phyloP scores from a whole-genome alignment of 2,329 filamentous ascomycete species.

The Phaeosphaeriaceae sp. region DNA sequence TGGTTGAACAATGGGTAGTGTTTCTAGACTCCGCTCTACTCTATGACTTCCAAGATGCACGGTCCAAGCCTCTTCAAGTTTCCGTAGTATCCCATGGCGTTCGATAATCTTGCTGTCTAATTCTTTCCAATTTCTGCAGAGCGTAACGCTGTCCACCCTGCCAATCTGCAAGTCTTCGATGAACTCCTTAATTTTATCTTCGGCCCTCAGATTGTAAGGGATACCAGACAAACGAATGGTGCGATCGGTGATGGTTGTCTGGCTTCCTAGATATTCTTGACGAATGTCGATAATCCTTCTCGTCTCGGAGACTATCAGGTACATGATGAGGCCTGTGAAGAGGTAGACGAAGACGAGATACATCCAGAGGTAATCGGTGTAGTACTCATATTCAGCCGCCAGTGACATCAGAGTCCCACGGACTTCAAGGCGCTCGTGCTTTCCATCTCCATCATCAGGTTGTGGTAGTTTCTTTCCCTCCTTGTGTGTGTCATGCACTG shows the following conservation, averaged over 20 bases:
- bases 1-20: constrained; percentile 59
- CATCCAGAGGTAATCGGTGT: constrained; percentile 78
- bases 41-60: constrained; percentile 69
- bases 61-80: constrained; percentile 84
- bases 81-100: constrained; percentile 69
- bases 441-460: constrained; percentile 18
- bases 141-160: constrained; percentile 82
- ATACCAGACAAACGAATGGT: constrained; percentile 93
- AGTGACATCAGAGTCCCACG: constrained; percentile 30
- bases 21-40: constrained; percentile 55
- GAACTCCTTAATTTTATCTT: constrained; percentile 82
- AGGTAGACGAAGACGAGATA: constrained; percentile 95
- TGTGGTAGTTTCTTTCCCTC: constrained; percentile 38
- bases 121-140: constrained; percentile 86
- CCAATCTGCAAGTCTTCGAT: constrained; percentile 89
- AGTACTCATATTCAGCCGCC: constrained; percentile 46
- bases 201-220: constrained; percentile 76
- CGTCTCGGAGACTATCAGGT: constrained; percentile 83
- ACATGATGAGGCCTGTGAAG: constrained; percentile 82
- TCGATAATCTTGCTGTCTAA: constrained; percentile 76
- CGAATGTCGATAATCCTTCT: constrained; percentile 82
- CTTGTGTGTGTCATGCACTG: constrained; percentile 76
- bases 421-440: constrained; percentile 22
- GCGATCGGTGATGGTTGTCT: constrained; percentile 93
- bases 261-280: constrained; percentile 89